phyloP scores from a whole-genome alignment of 2,329 filamentous ascomycete species.

The Chrysoporthe austroafricana region DNA sequence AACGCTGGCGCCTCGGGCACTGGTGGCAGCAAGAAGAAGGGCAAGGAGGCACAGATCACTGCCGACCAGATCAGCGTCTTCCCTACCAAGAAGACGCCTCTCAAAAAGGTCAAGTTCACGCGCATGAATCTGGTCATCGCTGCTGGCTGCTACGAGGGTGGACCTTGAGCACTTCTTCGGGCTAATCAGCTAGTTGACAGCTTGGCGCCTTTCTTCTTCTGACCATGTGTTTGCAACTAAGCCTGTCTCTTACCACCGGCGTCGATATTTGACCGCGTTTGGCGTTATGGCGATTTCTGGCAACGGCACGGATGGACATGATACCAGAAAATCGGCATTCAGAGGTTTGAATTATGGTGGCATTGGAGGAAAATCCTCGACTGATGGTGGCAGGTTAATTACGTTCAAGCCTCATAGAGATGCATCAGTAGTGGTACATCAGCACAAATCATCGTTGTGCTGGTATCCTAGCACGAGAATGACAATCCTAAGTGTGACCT shows the following conservation, averaged over 20 bases:
- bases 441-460: neutral
- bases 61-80: slow-evolving; percentile 95
- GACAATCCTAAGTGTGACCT: neutral
- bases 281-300: slow-evolving; percentile 16
- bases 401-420: no score
- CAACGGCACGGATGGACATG: slow-evolving; percentile 6
- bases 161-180: slow-evolving; percentile 40
- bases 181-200: neutral
- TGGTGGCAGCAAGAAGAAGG: slow-evolving; percentile 67
- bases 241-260: neutral
- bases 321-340: slow-evolving; percentile 15
- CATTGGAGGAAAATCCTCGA: neutral
- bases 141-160: slow-evolving; percentile 70
- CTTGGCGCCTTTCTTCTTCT: slow-evolving; percentile 1
- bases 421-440: neutral
- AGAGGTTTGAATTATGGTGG: neutral
- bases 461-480: neutral
- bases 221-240: neutral
- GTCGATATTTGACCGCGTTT: neutral
- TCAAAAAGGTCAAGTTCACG: slow-evolving; percentile 92
- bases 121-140: slow-evolving; percentile 93
- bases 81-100: slow-evolving; percentile 92
- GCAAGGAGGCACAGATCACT: slow-evolving; percentile 87
- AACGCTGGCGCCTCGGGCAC: slow-evolving; percentile 35
- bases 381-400: neutral